A percentile compares a stretch with the other conserved stretches of the same genome.
phyloP scores from a whole-genome alignment of 2,329 filamentous ascomycete genomes.

The Fonsecaea monophora region DNA sequence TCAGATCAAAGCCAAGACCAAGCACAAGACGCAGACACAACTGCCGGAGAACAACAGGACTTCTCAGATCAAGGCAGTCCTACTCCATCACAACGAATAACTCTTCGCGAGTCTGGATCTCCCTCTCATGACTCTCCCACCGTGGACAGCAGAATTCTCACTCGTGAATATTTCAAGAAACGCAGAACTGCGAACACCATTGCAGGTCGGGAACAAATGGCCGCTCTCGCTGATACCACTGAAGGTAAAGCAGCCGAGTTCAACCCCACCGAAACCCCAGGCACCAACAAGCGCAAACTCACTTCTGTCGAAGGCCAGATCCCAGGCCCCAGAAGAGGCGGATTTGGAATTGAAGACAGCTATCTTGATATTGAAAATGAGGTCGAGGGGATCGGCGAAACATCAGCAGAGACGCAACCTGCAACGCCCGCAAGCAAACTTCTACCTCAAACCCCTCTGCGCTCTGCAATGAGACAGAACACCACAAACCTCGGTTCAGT shows the following conservation, averaged over 20 bases:
- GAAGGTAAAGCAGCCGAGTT: conserved; percentile 20
- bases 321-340: conserved; percentile 30
- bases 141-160: conserved; percentile 24
- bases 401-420: conserved; percentile 19
- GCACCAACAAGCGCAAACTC: conserved; percentile 35
- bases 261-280: conserved; percentile 25
- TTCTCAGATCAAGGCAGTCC: conserved; percentile 19
- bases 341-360: conserved; percentile 36
- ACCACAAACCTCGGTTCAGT: conserved; percentile 13
- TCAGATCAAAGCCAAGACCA: conserved; percentile 5
- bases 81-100: conserved; percentile 19
- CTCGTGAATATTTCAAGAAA: conserved; percentile 31
- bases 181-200: conserved; percentile 29
- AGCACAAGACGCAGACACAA: not conserved
- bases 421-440: conserved; percentile 23
- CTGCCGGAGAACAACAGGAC: conserved; percentile 4
- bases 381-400: conserved; percentile 29
- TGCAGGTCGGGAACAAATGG: conserved; percentile 23
- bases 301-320: conserved; percentile 27
- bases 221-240: conserved; percentile 3
- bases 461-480: conserved; percentile 31
- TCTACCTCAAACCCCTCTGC: conserved; percentile 26
- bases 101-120: conserved; percentile 13
- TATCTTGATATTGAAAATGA: conserved; percentile 33
- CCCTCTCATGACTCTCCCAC: conserved; percentile 14